Conservation (phyloP, 805 yeast species). For the Danielia reshetovae region DNA sequence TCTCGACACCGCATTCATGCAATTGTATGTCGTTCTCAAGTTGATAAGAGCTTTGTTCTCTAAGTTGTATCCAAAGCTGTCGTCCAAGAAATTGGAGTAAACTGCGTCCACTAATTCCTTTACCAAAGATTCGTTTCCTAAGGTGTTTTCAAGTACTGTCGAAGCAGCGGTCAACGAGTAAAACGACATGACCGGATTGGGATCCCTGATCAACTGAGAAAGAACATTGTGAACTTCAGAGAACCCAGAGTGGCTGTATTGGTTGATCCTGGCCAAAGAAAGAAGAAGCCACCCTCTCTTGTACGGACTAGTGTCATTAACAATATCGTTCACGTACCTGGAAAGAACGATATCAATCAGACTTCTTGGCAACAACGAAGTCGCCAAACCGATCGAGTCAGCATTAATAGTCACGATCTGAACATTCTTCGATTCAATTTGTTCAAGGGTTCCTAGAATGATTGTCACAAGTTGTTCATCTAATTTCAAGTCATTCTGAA, state of each 20-base stretch:
- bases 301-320: constrained; percentile 60
- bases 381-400: constrained; percentile 53
- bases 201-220: constrained; percentile 63
- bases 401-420: constrained; percentile 47
- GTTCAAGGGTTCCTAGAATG: constrained; percentile 48
- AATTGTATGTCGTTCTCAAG: constrained; percentile 29
- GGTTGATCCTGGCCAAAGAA: constrained; percentile 27
- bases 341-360: constrained; percentile 24
- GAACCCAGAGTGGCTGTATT: constrained; percentile 26
- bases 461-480: constrained; percentile 38
- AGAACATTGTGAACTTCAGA: constrained; percentile 51
- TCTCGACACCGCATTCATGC: constrained; percentile 20
- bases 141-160: constrained; percentile 52
- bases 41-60: constrained; percentile 29
- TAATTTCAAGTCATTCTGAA: constrained; percentile 16
- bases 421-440: constrained; percentile 36
- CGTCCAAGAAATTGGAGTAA: constrained; percentile 30
- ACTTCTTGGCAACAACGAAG: constrained; percentile 17
- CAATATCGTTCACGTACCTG: constrained; percentile 53
- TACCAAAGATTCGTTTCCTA: constrained; percentile 42
- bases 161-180: constrained; percentile 64
- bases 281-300: constrained; percentile 45
- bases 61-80: constrained; percentile 36
- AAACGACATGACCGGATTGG: constrained; percentile 79
- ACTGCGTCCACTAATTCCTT: constrained; percentile 34